Percentiles rank a stretch among this genome's conserved stretches.
Evolutionary conservation across 2,329 filamentous ascomycete species (phyloP).

Genomic region (Xylariaceae sp.): DNA sequence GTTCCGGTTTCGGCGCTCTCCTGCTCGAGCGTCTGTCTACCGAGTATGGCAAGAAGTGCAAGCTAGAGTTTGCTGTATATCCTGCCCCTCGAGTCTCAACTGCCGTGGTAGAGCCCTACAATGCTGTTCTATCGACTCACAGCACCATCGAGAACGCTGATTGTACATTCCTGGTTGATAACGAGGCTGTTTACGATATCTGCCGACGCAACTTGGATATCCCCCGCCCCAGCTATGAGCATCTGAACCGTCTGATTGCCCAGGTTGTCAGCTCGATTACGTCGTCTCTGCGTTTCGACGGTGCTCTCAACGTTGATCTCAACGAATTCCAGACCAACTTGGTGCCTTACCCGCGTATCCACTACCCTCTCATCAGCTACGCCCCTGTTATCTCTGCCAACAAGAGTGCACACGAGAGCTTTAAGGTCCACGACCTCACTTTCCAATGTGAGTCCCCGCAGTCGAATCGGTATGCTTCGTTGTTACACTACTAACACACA

Average conservation of each 20-base stretch:
- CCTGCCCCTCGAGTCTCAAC: constrained; percentile 66
- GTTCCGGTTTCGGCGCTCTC: constrained; percentile 68
- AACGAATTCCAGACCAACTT: constrained; percentile 77
- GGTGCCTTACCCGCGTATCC: constrained; percentile 69
- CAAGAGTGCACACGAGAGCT: constrained; percentile 82
- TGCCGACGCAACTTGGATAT: constrained; percentile 69
- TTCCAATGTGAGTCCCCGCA: constrained; percentile 58
- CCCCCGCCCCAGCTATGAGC: constrained; percentile 63
- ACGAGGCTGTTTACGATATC: constrained; percentile 72
- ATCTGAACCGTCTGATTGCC: constrained; percentile 68
- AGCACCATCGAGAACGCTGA: constrained; percentile 75
- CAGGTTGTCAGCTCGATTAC: constrained; percentile 74
- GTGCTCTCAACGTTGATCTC: constrained; percentile 68
- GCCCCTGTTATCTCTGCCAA: constrained; percentile 66
- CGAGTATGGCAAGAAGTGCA: constrained; percentile 73
- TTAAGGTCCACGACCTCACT: constrained; percentile 75
- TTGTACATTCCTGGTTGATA: constrained; percentile 73
- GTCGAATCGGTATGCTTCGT: constrained; percentile 16
- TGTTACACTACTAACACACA: constrained; percentile 16
- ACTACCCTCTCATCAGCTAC: constrained; percentile 71
- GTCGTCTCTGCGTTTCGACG: constrained; percentile 67
- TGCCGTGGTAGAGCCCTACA: constrained; percentile 70
- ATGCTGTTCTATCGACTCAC: constrained; percentile 68
- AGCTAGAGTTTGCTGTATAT: constrained; percentile 71
- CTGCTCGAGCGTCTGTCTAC: constrained; percentile 68